Evolutionary conservation across 306 rosid genomes (phyloP).

Genomic region (Inga leiocalycina): DNA sequence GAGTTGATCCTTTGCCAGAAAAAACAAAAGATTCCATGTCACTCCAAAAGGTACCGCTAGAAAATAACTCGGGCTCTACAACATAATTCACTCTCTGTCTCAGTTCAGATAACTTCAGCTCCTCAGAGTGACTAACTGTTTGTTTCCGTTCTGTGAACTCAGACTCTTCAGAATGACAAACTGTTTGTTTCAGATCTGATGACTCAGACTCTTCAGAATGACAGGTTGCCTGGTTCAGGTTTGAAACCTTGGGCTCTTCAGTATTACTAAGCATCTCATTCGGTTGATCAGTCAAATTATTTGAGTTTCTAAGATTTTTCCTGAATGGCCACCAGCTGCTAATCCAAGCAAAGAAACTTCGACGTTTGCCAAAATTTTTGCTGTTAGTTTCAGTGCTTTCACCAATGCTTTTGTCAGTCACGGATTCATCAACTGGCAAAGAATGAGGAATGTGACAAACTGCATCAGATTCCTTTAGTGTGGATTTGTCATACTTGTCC

Average conservation of each 20-base stretch:
- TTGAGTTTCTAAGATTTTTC: slow-evolving; percentile 36
- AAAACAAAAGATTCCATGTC: slow-evolving; percentile 62
- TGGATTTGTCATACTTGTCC: slow-evolving; percentile 34
- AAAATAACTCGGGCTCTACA: slow-evolving; percentile 52
- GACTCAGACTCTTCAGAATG: slow-evolving; percentile 4
- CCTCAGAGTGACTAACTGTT: slow-evolving; percentile 21
- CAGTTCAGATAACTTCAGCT: neutral
- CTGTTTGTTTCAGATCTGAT: slow-evolving; percentile 25
- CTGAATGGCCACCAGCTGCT: slow-evolving; percentile 51
- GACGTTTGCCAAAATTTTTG: slow-evolving; percentile 30
- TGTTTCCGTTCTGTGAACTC: slow-evolving; percentile 35
- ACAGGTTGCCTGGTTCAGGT: slow-evolving; percentile 10
- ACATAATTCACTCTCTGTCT: slow-evolving; percentile 23
- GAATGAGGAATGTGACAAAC: slow-evolving; percentile 36
- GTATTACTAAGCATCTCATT: slow-evolving; percentile 16
- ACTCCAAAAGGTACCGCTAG: slow-evolving; percentile 64
- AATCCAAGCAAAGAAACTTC: slow-evolving; percentile 45
- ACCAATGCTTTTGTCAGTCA: slow-evolving; percentile 36
- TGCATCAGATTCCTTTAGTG: slow-evolving; percentile 44
- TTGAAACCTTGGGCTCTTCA: neutral
- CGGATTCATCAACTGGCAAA: slow-evolving; percentile 34
- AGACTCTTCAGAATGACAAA: slow-evolving; percentile 23
- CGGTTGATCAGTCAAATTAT: slow-evolving; percentile 39
- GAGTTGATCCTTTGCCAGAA: slow-evolving; percentile 57
- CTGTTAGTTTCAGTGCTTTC: slow-evolving; percentile 34